phyloP scores from a whole-genome alignment of 2,329 filamentous ascomycete genomes.

The Cladosporium sp. region DNA sequence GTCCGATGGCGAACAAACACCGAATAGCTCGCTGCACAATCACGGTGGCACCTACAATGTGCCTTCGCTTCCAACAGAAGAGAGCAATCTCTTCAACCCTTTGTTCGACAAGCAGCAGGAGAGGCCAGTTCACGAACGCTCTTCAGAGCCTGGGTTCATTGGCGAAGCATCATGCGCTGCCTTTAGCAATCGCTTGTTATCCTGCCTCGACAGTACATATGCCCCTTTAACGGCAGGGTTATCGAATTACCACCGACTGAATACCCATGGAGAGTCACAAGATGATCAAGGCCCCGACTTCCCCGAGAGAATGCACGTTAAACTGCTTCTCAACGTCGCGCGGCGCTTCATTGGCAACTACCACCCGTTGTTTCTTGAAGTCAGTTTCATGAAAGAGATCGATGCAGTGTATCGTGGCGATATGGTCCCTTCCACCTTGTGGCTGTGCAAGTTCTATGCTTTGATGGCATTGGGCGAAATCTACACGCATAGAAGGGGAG shows the following conservation, averaged over 20 bases:
- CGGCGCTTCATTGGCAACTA: conserved; percentile 33
- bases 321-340: conserved; percentile 21
- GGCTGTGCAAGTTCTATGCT: conserved; percentile 41
- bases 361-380: conserved; percentile 41
- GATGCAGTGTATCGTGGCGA: conserved; percentile 37
- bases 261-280: conserved; percentile 15
- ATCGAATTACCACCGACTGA: conserved; percentile 19
- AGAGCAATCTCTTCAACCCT: conserved; percentile 22
- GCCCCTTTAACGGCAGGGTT: conserved; percentile 13
- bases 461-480: conserved; percentile 46
- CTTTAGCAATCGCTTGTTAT: conserved; percentile 22
- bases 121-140: conserved; percentile 14
- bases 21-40: neutral
- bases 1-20: neutral
- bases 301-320: conserved; percentile 23
- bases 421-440: conserved; percentile 29
- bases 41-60: conserved; percentile 10
- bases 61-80: conserved; percentile 8
- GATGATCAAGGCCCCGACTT: conserved; percentile 17
- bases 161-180: conserved; percentile 24
- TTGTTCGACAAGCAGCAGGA: conserved; percentile 22
- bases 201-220: conserved; percentile 18
- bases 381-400: conserved; percentile 35
- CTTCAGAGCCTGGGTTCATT: conserved; percentile 19
- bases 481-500: conserved; percentile 38